Base-by-base conservation (phyloP, 108 stramenopile species). In the Cyclotella choctawhatcheeana region DNA sequence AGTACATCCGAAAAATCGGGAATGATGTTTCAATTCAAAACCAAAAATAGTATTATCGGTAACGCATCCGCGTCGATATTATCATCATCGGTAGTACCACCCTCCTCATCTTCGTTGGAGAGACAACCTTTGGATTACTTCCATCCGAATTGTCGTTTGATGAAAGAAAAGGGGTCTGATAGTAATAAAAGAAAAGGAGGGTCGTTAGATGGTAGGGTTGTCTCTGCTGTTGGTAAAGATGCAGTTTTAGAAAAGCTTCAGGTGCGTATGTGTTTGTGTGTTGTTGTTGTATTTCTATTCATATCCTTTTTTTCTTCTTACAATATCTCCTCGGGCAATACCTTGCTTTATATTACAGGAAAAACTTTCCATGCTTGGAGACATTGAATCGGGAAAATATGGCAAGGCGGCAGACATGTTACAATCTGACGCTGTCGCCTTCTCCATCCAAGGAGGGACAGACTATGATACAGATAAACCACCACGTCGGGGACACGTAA, bases 371-470 rank as follows among this genome's bases (percentile, higher is more conserved):
- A 53, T 78, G 51, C 64, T 78, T 45, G 34, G 70, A 18, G 77
- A 78, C 44, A 78, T 78, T 62, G 77, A 78, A 71, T 71, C 70
- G 0, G 77, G 77, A 53, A 78, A 78, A 31, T 78, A 54, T 59
- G 77, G 77, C 7, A 78, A 70, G 56, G 77, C 64, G 22, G 77
- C 64, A 17, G 77, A 78, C 21, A 78, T 78, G 77, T 30, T 78
- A 64, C 69, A 69, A 27, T 78, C 77, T 17, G 70, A 78, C 58
- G 77, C 77, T 26, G 70, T 78, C 6, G 77, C 77, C 30, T 67
- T 71, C 61, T 45, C 48, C 26, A 43, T 71, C 16, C 6, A 44
- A 7, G 35, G 18, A 2, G 26, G 20, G 0, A 21, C 40, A 20
- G 40, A 56, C 47, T 25, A 16, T 32, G 48, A 40, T 40, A 8